A percentile compares a stretch with the other conserved stretches of the same genome.
These are phyloP conservation scores for Tulasnella sp. DNA, from an alignment of 768 basidiomycete genomes.

Conservation along the genomic window DNA sequence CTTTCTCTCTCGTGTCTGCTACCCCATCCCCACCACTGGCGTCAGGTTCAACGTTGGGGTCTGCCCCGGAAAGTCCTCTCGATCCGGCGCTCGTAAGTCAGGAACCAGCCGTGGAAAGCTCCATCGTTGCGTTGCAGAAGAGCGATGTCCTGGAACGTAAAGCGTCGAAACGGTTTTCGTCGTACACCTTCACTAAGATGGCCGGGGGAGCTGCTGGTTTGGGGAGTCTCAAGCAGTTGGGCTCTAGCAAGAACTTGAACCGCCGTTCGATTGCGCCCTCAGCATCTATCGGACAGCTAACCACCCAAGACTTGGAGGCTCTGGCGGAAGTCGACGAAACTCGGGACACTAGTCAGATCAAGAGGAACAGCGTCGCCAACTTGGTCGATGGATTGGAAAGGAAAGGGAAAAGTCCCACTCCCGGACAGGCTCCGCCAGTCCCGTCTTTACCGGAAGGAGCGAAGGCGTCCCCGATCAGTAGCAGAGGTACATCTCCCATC, in stretches of 20 bases:
- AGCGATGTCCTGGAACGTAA: constrained; percentile 78
- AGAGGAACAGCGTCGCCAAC: constrained; percentile 29
- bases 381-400: not conserved
- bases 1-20: constrained; percentile 23
- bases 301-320: constrained; percentile 59
- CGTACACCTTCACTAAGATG: constrained; percentile 92
- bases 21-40: constrained; percentile 24
- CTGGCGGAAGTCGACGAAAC: constrained; percentile 61
- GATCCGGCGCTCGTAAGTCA: constrained; percentile 7
- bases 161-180: constrained; percentile 92
- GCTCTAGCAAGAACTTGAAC: constrained; percentile 33
- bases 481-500: not conserved
- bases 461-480: not conserved
- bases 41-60: not conserved
- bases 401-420: not conserved
- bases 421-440: not conserved
- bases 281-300: constrained; percentile 40
- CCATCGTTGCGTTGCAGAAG: constrained; percentile 79
- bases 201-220: constrained; percentile 39
- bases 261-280: constrained; percentile 36
- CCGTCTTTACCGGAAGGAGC: not conserved
- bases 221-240: constrained; percentile 23
- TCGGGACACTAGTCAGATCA: not conserved
- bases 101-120: constrained; percentile 56
- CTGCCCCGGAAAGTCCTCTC: constrained; percentile 25